Evolutionary conservation across 768 basidiomycete genomes (phyloP).

Genomic region (Paxillus ammoniavirescens): DNA sequence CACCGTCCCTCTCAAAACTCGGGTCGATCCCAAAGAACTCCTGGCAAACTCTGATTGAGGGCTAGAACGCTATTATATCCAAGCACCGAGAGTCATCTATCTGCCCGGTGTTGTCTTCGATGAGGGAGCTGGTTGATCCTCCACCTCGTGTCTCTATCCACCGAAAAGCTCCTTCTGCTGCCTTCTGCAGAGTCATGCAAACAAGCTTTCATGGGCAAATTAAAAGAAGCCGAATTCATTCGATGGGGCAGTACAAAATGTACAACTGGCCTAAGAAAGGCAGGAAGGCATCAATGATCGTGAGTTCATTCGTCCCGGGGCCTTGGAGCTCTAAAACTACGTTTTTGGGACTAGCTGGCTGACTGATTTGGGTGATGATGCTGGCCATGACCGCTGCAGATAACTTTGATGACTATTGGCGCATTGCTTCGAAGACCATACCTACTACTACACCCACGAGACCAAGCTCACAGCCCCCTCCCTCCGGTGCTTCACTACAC

Average conservation of each 20-base stretch:
- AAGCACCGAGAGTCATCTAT: slow-evolving; percentile 91
- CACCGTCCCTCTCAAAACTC: slow-evolving; percentile 84
- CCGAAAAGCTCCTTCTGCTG: slow-evolving; percentile 79
- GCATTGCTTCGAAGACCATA: slow-evolving; percentile 86
- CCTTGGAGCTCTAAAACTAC: slow-evolving; percentile 17
- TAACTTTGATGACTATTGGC: slow-evolving; percentile 95
- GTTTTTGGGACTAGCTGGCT: slow-evolving; percentile 19
- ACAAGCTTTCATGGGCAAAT: slow-evolving; percentile 90
- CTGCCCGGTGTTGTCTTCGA: slow-evolving; percentile 94
- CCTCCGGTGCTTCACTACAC: slow-evolving; percentile 56
- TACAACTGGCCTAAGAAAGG: slow-evolving; percentile 86
- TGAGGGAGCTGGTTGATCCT: slow-evolving; percentile 78
- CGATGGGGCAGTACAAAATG: slow-evolving; percentile 97
- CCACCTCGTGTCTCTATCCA: slow-evolving; percentile 85
- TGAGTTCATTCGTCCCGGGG: slow-evolving; percentile 43
- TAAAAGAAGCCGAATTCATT: slow-evolving; percentile 97
- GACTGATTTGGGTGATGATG: slow-evolving; percentile 17
- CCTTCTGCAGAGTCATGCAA: slow-evolving; percentile 86
- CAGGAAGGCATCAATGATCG: slow-evolving; percentile 96
- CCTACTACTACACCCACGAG: slow-evolving; percentile 72
- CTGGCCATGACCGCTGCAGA: slow-evolving; percentile 46
- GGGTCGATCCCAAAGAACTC: slow-evolving; percentile 84
- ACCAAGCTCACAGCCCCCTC: slow-evolving; percentile 52
- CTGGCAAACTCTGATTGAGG: slow-evolving; percentile 89
- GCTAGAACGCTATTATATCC: slow-evolving; percentile 86